Base-by-base conservation (phyloP, 768 basidiomycete species). In the Termitomyces sp. region DNA sequence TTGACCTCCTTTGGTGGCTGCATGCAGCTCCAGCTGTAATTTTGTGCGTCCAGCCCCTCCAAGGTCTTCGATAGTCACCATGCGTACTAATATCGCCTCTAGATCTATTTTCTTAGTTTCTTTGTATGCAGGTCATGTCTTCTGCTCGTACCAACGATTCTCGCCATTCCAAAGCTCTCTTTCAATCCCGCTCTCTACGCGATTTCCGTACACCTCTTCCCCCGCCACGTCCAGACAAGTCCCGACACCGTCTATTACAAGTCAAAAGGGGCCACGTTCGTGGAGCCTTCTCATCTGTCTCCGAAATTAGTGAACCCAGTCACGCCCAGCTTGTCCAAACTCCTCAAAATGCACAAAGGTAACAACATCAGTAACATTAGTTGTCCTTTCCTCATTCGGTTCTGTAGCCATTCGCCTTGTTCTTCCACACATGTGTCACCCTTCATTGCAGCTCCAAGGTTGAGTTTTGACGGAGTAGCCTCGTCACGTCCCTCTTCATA, bases 71-170 rank as follows among this genome's bases (percentile, higher is more conserved):
- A 6, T 31, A 38, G 1, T 23, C 22, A 22, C 23, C 13, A 22
- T 2, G 9, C 29, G 29, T 29, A 50, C 25, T 45, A 13, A 23
- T 13, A 25, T 33, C 39, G 40, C 27, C 31, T 15, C 20, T 44
- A 54, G 57, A 38, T 52, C 48, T 58, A 31, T 44, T 35, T 39
- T 44, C 33, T 48, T 50, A 16, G 36, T 42, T 50, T 47, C 32
- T 55, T 50, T 10, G 20, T 55, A 54, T 56, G 50, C 58, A 56
- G 55, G 55, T 45, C 53, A 59, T 62, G 60, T 44, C 58, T 59
- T 51, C 60, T 42, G 41, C 52, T 50, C 52, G 54, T 12, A 32
- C 23, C 35, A 29, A 52, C 18, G 58, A 56, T n/a, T 35, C 52
- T 50, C 52, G 52, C 36, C 46, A 56, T 36, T 48, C 35, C 23